Base-by-base conservation (phyloP, 345 rosid genomes). In the Excoecaria agallocha region DNA sequence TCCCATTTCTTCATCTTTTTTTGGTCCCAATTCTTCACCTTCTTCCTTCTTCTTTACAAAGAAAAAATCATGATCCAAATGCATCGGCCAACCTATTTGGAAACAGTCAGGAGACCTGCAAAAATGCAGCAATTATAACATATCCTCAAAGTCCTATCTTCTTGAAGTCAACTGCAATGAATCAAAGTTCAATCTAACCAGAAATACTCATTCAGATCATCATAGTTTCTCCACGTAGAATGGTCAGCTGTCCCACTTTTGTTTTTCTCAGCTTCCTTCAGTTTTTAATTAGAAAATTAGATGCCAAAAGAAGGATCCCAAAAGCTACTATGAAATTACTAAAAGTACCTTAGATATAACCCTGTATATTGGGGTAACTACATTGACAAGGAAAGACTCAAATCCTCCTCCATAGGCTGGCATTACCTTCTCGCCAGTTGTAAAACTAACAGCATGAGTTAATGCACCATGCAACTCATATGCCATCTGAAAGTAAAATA, bases 171-270 rank as follows among this genome's bases (percentile, higher is more conserved):
- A 48, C 7, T 56, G 20, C 77, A 58, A 65, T 3, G 24, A 35
- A 24, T 20, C 17, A 48, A 71, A 52, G 24, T 35, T 20, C 71
- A 61, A 70, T 48, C 91, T 77, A 38, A 90, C 98, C 97, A 94
- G 87, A 94, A 94, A 81, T 74, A 94, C 84, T 94, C 98, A 49
- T 92, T 94, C 71, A 92, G 84, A 78, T 94, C 98, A 82, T 94
- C 98, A n/a, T 92, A 94, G 87, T 94, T 94, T 86, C 98, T 88
- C 98, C 98, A 94, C 70, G 88, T 86, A 59, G 92, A 91, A 82
- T 94, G 89, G 76, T 89, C 91, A 70, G 97, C 90, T 12, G 93
- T 86, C 67, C 97, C 98, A 56, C 85, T 85, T 84, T 91, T 88
- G 86, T 69, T 89, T 83, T 89, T 90, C 74, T 81, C 71, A 81